Conservation (phyloP, 2,329 filamentous ascomycete species). For the Scedosporium boydii region DNA sequence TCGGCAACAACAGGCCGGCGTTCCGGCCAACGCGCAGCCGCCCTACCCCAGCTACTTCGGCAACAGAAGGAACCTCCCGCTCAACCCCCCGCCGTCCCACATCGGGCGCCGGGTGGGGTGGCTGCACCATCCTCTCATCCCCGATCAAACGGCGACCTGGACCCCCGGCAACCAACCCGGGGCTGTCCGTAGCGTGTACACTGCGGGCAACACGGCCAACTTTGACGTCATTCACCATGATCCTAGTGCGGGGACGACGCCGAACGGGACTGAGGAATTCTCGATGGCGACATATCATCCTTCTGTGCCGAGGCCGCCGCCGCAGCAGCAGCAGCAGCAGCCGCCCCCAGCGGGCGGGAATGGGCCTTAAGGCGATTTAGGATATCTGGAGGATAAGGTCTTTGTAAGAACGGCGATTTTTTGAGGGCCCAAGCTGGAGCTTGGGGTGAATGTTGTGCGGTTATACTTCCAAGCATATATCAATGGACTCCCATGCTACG, state of each 20-base stretch:
- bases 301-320: neutral
- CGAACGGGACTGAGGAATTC: neutral
- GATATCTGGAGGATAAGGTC: neutral
- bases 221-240: neutral
- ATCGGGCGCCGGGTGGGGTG: too few species aligned
- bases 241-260: neutral
- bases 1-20: too few species aligned
- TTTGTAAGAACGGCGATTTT: neutral
- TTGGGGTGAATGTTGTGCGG: too few species aligned
- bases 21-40: too few species aligned
- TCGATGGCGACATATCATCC: neutral
- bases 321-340: too few species aligned
- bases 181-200: neutral
- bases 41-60: too few species aligned
- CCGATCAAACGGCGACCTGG: neutral
- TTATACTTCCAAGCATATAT: too few species aligned
- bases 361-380: neutral
- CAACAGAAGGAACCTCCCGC: too few species aligned
- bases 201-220: neutral
- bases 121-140: neutral
- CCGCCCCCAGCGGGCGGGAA: too few species aligned
- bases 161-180: neutral
- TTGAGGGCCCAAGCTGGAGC: neutral
- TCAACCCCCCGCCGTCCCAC: too few species aligned
- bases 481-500: too few species aligned